Evolutionary conservation across 495 filamentous ascomycete genomes (phyloP), one percentile per base, ranked within the genome.

Genomic region (Hyaloscypha hepaticicola): DNA sequence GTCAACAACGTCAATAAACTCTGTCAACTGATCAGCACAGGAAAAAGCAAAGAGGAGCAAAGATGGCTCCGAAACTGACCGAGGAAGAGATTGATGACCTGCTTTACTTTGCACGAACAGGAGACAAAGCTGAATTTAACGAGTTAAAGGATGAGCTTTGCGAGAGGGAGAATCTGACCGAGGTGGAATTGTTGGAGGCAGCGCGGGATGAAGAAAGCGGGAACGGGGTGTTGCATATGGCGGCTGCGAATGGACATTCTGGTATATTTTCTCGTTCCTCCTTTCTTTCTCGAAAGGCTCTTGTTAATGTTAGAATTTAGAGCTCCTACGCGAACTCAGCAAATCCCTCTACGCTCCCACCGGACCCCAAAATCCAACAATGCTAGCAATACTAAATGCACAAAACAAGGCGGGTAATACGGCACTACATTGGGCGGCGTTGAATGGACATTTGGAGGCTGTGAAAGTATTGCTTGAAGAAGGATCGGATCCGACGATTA

Each of bases 21-120:
- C n/a, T n/a, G n/a, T n/a, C n/a, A n/a, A n/a, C n/a, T n/a, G n/a
- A n/a, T 16, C 38, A 14, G 3, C 7, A 41, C 14, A 19, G 16
- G 38, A 16, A 3, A 45, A 21, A 31, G 16, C 41, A 11, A 75
- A 67, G 28, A 83, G 81, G 79, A 72, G 0, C 74, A 77, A 76
- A 67, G 29, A 83, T 83, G 81, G 73, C 79, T 0, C 75, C 79
- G 2, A 75, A 78, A 49, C 77, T 93, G 62, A 84, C 82, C 26
- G 83, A 86, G 72, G 93, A 97, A 51, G 82, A 90, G 71, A 88
- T 92, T 63, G 91, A 94, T 72, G 94, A 97, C 72, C 85, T 97
- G 66, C 83, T 97, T 66, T 96, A 95, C 78, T 82, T 87, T 58
- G 86, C 93, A 19, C 90, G 93, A 29, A 80, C 80, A 0, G 90